A percentile compares a stretch with the other conserved stretches of the same genome.
phyloP scores from a whole-genome alignment of 1,284 basidiomycete species.

The Cystobasidiaceae sp. region DNA sequence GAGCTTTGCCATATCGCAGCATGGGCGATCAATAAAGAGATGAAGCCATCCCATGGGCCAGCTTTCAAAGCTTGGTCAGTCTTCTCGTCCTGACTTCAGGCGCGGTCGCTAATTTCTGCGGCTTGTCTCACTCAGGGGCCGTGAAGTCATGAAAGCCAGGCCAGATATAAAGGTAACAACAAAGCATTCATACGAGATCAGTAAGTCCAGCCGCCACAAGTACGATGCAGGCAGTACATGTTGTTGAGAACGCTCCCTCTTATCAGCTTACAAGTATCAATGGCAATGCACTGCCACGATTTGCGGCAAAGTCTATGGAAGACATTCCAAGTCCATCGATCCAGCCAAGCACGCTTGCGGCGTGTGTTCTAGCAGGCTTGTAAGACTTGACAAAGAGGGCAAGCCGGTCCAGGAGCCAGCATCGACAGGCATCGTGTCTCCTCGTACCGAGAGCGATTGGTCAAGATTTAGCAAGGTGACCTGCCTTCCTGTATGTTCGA shows the following conservation, averaged over 20 bases:
- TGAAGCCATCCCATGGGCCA: constrained; percentile 62
- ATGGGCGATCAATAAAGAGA: constrained; percentile 66
- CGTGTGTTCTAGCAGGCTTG: constrained; percentile 11
- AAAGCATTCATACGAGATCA: constrained; percentile 39
- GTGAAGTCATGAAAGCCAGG: constrained; percentile 57
- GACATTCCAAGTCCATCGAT: constrained; percentile 69
- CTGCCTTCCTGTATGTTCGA: not conserved
- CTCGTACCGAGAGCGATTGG: constrained; percentile 21
- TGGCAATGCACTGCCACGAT: constrained; percentile 60
- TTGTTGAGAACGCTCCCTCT: too few relatives aligned
- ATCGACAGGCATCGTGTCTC: not conserved
- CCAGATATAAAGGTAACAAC: constrained; percentile 69
- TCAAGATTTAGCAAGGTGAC: constrained; percentile 9
- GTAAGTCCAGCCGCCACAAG: constrained; percentile 5
- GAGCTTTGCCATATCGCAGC: constrained; percentile 83
- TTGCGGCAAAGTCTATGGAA: constrained; percentile 61
- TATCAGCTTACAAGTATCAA: constrained; percentile 66
- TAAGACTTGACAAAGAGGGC: constrained; percentile 27
- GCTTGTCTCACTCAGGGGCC: constrained; percentile 54
- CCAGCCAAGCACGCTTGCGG: constrained; percentile 53
- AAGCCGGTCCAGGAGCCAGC: not conserved
- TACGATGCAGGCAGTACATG: too few relatives aligned
- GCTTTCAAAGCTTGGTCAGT: constrained; percentile 65
- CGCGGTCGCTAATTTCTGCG: not conserved
- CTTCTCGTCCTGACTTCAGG: not conserved